These are phyloP conservation scores for Trametes sanguinea DNA, from an alignment of 768 basidiomycete genomes.

Conservation along the genomic window DNA sequence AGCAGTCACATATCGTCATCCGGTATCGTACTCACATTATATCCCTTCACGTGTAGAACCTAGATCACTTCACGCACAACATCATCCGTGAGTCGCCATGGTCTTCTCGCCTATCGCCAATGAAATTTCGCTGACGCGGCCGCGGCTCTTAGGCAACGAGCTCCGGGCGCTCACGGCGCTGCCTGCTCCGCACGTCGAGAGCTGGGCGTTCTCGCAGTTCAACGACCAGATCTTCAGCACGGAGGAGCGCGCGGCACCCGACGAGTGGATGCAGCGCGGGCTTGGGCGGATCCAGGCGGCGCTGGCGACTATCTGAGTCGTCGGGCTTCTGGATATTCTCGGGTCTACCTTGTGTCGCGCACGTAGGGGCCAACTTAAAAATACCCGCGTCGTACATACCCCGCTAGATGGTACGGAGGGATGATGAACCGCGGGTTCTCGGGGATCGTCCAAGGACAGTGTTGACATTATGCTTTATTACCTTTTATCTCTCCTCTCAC, in stretches of 20 bases:
- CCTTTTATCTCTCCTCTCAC: neutral
- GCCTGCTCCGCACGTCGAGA: constrained; percentile 55
- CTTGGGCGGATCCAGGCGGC: constrained; percentile 44
- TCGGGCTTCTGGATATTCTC: neutral
- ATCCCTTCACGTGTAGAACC: constrained; percentile 42
- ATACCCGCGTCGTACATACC: neutral
- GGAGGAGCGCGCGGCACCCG: constrained; percentile 49
- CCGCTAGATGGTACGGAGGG: no score
- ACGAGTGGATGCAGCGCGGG: constrained; percentile 60
- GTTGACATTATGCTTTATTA: neutral
- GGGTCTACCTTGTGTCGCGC: no score
- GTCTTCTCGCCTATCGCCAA: neutral
- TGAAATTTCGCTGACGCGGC: neutral
- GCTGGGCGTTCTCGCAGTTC: constrained; percentile 61
- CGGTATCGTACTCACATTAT: neutral
- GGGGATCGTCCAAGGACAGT: neutral
- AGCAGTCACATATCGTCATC: no score
- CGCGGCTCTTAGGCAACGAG: constrained; percentile 48
- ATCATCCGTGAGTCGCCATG: constrained; percentile 54
- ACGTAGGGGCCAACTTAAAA: no score
- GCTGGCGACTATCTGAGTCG: constrained; percentile 20
- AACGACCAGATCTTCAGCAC: constrained; percentile 58
- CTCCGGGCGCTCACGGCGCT: constrained; percentile 62
- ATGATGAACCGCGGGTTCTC: neutral
- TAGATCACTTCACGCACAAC: constrained; percentile 71